A percentile compares a stretch with the other conserved stretches of the same genome.
These are phyloP conservation scores for Eutreptiella sp. DNA, from an alignment of 208 protist genomes.

Conservation along the genomic window DNA sequence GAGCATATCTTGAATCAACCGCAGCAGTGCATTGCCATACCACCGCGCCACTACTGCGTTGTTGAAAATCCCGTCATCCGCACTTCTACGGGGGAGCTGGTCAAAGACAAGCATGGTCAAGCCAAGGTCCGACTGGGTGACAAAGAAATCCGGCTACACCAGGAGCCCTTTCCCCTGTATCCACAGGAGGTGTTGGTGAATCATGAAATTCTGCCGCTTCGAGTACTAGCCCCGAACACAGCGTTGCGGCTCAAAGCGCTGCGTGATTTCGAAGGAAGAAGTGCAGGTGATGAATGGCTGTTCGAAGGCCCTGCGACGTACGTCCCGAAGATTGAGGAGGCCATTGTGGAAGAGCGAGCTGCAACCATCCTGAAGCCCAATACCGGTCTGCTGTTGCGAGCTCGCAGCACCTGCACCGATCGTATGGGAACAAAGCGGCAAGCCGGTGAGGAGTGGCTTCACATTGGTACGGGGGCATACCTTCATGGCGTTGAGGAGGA, in stretches of 20 bases:
- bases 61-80: conserved; percentile 56
- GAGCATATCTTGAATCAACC: conserved; percentile 80
- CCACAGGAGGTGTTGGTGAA: conserved; percentile 67
- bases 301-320: conserved; percentile 79
- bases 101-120: conserved; percentile 57
- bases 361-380: conserved; percentile 67
- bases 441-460: conserved; percentile 60
- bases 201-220: conserved; percentile 50
- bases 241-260: conserved; percentile 72
- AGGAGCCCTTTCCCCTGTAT: conserved; percentile 83
- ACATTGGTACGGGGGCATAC: conserved; percentile 45
- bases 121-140: conserved; percentile 77
- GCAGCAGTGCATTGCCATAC: conserved; percentile 51
- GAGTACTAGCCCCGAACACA: conserved; percentile 60
- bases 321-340: conserved; percentile 69
- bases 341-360: conserved; percentile 54
- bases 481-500: conserved; percentile 68
- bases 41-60: conserved; percentile 46
- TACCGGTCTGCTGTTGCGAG: conserved; percentile 71
- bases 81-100: conserved; percentile 35
- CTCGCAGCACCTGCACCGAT: conserved; percentile 62
- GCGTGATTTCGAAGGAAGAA: conserved; percentile 49
- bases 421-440: conserved; percentile 44
- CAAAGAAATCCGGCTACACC: conserved; percentile 72
- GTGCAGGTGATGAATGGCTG: conserved; percentile 81